These are phyloP conservation scores for Porcisia hertigi DNA, from an alignment of 208 protist species.

Conservation along the genomic window DNA sequence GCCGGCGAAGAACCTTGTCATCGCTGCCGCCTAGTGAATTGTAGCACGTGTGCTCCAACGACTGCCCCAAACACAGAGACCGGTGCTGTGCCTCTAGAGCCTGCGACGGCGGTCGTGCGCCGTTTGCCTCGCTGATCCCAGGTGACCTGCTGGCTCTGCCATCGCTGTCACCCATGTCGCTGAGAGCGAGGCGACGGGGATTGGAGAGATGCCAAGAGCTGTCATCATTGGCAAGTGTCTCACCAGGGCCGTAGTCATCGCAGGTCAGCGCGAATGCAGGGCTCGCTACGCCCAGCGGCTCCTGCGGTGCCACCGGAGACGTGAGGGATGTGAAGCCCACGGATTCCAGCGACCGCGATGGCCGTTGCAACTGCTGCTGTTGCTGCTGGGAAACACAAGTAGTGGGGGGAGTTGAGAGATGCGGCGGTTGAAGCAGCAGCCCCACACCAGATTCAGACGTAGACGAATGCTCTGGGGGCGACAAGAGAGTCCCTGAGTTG, in stretches of 20 bases:
- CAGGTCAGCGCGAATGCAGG: neutral
- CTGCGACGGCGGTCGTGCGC: conserved; percentile 21
- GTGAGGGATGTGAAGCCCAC: conserved; percentile 2
- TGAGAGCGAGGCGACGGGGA: neutral
- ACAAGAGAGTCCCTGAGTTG: neutral
- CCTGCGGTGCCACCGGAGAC: neutral
- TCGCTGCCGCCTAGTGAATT: neutral
- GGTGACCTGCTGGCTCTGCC: neutral
- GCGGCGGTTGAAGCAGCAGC: neutral
- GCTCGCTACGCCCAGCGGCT: neutral
- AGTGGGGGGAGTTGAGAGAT: neutral
- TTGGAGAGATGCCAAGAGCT: neutral
- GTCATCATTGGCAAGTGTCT: neutral
- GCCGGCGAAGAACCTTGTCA: neutral
- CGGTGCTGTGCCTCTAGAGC: conserved; percentile 12
- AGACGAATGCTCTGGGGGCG: neutral
- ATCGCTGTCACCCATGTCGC: neutral
- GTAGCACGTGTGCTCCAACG: too few relatives aligned
- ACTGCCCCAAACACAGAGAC: too few relatives aligned
- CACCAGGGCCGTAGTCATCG: neutral
- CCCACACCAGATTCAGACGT: neutral
- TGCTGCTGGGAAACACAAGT: conserved; percentile 2
- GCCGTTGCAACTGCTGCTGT: conserved; percentile 4
- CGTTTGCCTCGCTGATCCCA: neutral
- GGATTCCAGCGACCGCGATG: conserved; percentile 14